phyloP scores from a whole-genome alignment of 2,329 filamentous ascomycete species.

The Zopfia rhizophila region DNA sequence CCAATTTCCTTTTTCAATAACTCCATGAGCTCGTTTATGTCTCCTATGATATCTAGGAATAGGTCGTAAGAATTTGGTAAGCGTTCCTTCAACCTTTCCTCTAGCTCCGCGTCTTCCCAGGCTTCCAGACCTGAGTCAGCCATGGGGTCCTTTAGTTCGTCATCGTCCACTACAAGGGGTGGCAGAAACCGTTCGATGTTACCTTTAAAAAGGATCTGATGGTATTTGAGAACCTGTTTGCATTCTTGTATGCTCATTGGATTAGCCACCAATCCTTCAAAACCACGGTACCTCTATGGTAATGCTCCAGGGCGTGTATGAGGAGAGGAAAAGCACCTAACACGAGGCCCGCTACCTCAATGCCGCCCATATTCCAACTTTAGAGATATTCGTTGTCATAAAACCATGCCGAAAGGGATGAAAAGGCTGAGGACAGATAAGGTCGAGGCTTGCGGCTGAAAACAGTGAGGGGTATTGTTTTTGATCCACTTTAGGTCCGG shows the following conservation, averaged over 20 bases:
- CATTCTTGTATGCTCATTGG: conserved; percentile 35
- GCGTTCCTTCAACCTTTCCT: conserved; percentile 27
- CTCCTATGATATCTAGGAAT: conserved; percentile 34
- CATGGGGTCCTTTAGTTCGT: conserved; percentile 30
- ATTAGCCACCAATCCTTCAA: conserved; percentile 37
- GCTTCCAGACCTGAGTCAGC: conserved; percentile 28
- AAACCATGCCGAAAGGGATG: conserved; percentile 7
- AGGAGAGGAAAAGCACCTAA: conserved; percentile 43
- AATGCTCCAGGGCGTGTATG: conserved; percentile 38
- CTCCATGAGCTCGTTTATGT: conserved; percentile 33
- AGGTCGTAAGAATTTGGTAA: conserved; percentile 31
- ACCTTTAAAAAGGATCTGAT: conserved; percentile 31
- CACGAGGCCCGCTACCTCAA: conserved; percentile 44
- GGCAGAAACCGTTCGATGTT: conserved; percentile 38
- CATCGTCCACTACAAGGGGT: conserved; percentile 34
- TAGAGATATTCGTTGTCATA: neutral
- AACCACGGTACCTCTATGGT: conserved; percentile 31
- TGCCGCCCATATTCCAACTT: conserved; percentile 39
- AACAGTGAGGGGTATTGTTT: too few species aligned
- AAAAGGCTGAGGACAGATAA: conserved; percentile 1
- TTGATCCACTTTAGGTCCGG: too few species aligned
- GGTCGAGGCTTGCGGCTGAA: too few species aligned
- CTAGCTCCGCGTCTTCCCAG: conserved; percentile 32
- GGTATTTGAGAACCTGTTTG: conserved; percentile 31
- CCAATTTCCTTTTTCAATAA: conserved; percentile 28